phyloP scores from a whole-genome alignment of 345 rosid genomes.

The Cardamine chenopodiifolia region DNA sequence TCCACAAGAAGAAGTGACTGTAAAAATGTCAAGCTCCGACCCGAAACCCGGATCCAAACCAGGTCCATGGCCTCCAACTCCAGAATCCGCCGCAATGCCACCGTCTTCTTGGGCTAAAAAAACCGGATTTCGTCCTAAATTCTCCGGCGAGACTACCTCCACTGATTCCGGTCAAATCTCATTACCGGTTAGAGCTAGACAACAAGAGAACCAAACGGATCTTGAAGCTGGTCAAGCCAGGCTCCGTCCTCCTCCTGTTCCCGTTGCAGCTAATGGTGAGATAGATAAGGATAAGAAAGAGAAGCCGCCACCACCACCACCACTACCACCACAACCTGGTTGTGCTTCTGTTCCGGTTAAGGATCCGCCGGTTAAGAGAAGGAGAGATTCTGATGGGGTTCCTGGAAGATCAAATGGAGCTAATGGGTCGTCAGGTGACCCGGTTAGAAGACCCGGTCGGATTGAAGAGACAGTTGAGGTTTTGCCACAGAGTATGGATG shows the following conservation, averaged over 20 bases:
- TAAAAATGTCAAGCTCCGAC: constrained; percentile 66
- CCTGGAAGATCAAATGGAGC: constrained; percentile 48
- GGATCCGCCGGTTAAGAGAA: constrained; percentile 72
- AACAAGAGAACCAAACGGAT: constrained; percentile 58
- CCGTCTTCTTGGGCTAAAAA: constrained; percentile 95
- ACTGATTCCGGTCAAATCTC: constrained; percentile 72
- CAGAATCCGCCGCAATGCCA: constrained; percentile 78
- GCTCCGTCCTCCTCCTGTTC: constrained; percentile 31
- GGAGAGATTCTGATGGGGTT: constrained; percentile 91
- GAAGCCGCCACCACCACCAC: constrained; percentile 22
- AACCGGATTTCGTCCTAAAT: constrained; percentile 91
- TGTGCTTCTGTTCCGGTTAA: constrained; percentile 41
- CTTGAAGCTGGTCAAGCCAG: constrained; percentile 69
- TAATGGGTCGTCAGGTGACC: constrained; percentile 42
- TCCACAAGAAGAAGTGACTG: no score
- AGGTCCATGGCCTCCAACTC: constrained; percentile 71
- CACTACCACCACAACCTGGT: background rate
- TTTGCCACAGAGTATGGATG: constrained; percentile 65
- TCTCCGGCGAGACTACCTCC: constrained; percentile 93
- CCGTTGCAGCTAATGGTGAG: constrained; percentile 41
- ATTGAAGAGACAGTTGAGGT: constrained; percentile 62
- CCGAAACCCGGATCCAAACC: constrained; percentile 71
- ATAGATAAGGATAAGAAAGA: constrained; percentile 43
- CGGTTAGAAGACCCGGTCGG: constrained; percentile 60
- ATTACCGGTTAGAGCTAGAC: constrained; percentile 51